Evolutionary conservation across 495 filamentous ascomycete genomes (phyloP), one percentile per base, ranked within the genome.

Genomic region (Podospora conica): DNA sequence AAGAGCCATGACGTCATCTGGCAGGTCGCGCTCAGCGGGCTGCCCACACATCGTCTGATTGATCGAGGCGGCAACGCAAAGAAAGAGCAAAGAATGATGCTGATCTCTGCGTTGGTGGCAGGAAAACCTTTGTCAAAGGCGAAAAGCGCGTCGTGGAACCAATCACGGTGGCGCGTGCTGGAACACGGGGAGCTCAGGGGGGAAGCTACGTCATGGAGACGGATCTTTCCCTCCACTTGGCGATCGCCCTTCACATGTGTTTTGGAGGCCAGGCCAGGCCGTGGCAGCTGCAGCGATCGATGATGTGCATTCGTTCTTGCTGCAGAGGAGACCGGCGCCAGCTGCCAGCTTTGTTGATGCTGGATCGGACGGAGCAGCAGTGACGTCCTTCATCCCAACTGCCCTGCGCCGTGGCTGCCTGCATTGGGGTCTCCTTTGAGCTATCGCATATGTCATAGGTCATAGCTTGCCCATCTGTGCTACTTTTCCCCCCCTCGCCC

Each of bases 321-420:
- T n/a, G 33, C 18, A 18, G 48, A 29, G 25, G 10, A 21, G 28
- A 33, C 21, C 6, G 22, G 40, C 61, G 25, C 54, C 55, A 40
- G 28, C 18, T 53, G 33, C 11, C 54, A 25, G 29, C 57, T 53
- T 53, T 55, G 54, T 64, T 57, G 55, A 21, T 22, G 22, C 60
- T 28, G 61, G 67, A 56, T 12, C 53, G 64, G 15, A 48, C 18
- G 40, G 15, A 15, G 66, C 56, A 69, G 56, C 53, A 71, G 68
- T 74, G 72, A 74, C 72, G 72, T 74, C 66, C 65, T 63, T 61
- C 65, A 63, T 54, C 60, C 40, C 33, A 54, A 25, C 53, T 53
- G 9, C 53, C 23, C 28, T 29, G 31, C 60, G 5, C 53, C 20
- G 63, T 29, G 31, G n/a, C 63, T 64, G 53, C 63, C 63, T 33